Base-by-base conservation (phyloP, 805 yeast genomes). In the Kluyveromyces dobzhanskii region DNA sequence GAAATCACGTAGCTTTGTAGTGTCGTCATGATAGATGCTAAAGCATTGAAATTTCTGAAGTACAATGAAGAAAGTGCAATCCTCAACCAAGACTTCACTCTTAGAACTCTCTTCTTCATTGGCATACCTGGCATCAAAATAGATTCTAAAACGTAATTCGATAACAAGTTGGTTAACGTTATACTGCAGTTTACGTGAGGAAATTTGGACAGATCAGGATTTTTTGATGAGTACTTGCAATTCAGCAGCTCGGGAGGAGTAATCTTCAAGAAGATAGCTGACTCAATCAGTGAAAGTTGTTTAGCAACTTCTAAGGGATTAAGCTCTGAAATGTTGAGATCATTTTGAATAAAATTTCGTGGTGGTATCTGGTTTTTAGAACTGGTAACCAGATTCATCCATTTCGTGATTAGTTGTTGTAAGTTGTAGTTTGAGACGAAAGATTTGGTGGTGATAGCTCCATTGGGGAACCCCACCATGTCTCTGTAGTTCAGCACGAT, bases 11-110 rank as follows among this genome's bases (percentile, higher is more conserved):
- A 84, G 37, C 81, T 78, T 54, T 84, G 94, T 44, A 84, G 64
- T 1, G 87, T 71, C 1, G 87, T 81, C 64, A 84, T 75, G 33
- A 84, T 80, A 1, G 90, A 80, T 2, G 90, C 88, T 44, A 84
- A 64, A 0, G 92, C 78, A 53, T 84, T 84, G 64, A 78, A 83
- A 54, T 84, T 84, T 43, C 87, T 66, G 56, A 83, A 67, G 50
- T 82, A 80, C 30, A 80, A 66, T 47, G 87, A 78, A 1, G 87
- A 79, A 38, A 80, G 66, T 0, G 86, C 84, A 25, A 83, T 69
- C 51, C 80, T 80, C 42, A 84, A 61, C 94, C 94, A 84, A 11
- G 75, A 70, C 48, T 77, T 77, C 26, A 82, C 56, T 39, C 77
- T 70, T 39, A 67, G 67, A 8, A 70, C 63, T 43, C 90, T 66